Evolutionary conservation across 2,329 filamentous ascomycete genomes (phyloP).

Genomic region (Drechslerella dactyloides): DNA sequence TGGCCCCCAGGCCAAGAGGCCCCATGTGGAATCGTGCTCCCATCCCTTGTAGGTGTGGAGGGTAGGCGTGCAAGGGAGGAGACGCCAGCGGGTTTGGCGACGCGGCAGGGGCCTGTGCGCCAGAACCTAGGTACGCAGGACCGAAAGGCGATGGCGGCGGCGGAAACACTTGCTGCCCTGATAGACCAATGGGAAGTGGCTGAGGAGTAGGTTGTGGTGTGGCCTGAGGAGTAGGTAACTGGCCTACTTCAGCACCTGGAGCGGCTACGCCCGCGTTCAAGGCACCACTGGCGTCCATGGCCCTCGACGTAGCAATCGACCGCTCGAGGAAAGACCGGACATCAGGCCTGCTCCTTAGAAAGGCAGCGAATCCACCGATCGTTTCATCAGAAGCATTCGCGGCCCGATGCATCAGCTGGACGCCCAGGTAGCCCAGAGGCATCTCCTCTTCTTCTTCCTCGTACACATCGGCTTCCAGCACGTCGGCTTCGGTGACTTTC

Average conservation of each 20-base stretch:
- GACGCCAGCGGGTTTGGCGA: not conserved
- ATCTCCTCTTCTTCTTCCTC: slow-evolving; percentile 89
- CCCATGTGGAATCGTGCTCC: slow-evolving; percentile 25
- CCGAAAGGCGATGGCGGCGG: slow-evolving; percentile 8
- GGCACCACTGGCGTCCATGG: slow-evolving; percentile 58
- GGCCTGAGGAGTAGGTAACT: slow-evolving; percentile 57
- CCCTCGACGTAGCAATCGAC: slow-evolving; percentile 56
- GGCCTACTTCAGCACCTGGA: slow-evolving; percentile 52
- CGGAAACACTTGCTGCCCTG: not conserved
- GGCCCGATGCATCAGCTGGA: slow-evolving; percentile 68
- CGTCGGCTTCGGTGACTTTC: slow-evolving; percentile 82
- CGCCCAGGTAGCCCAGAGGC: slow-evolving; percentile 66
- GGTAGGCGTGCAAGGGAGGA: not conserved
- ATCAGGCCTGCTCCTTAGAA: slow-evolving; percentile 53
- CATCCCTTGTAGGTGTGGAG: not conserved
- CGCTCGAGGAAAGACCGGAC: not conserved
- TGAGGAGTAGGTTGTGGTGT: slow-evolving; percentile 53
- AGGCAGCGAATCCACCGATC: slow-evolving; percentile 68
- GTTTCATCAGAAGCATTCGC: slow-evolving; percentile 68
- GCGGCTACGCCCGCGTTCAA: slow-evolving; percentile 59
- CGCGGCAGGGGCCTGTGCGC: slow-evolving; percentile 1
- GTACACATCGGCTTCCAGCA: slow-evolving; percentile 92
- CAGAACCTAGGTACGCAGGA: slow-evolving; percentile 6
- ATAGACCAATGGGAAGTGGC: too few relatives aligned
- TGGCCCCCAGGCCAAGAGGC: slow-evolving; percentile 20